phyloP scores from a whole-genome alignment of 1,284 basidiomycete genomes.

The Heterobasidion parviporum region DNA sequence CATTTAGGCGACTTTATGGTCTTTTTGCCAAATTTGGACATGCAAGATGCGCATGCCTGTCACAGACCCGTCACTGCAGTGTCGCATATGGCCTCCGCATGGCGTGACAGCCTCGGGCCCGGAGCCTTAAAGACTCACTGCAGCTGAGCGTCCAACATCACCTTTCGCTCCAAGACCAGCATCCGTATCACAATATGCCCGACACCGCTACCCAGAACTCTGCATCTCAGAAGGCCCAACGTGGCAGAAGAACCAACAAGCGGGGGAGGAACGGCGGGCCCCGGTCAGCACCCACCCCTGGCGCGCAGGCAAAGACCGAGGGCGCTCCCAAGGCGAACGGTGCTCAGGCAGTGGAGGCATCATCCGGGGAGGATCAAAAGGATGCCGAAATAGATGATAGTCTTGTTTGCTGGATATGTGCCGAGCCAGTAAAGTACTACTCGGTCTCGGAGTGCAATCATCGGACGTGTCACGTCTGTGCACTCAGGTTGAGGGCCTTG shows the following conservation, averaged over 20 bases:
- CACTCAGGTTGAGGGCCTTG: conserved; percentile 82
- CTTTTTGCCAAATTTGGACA: too few species aligned
- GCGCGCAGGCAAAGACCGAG: neutral
- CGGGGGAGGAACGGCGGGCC: neutral
- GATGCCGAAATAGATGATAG: conserved; percentile 26
- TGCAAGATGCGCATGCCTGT: too few species aligned
- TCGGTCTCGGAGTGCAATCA: conserved; percentile 90
- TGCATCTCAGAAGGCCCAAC: conserved; percentile 2
- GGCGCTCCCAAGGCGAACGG: conserved; percentile 1
- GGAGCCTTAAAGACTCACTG: neutral
- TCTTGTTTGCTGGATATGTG: conserved; percentile 88
- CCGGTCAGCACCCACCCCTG: neutral
- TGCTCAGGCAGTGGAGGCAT: neutral
- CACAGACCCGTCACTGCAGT: too few species aligned
- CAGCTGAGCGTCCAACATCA: neutral
- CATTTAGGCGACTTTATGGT: too few species aligned
- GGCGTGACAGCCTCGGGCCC: neutral
- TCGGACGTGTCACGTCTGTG: conserved; percentile 88
- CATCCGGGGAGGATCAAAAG: neutral
- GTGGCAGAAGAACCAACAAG: conserved; percentile 6
- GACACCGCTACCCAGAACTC: conserved; percentile 5
- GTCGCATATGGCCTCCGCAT: too few species aligned
- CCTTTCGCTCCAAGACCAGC: neutral
- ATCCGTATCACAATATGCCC: conserved; percentile 5
- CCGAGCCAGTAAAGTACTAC: conserved; percentile 89